Conservation (phyloP, 1,284 basidiomycete species). For the Pseudozyma thailandica region DNA sequence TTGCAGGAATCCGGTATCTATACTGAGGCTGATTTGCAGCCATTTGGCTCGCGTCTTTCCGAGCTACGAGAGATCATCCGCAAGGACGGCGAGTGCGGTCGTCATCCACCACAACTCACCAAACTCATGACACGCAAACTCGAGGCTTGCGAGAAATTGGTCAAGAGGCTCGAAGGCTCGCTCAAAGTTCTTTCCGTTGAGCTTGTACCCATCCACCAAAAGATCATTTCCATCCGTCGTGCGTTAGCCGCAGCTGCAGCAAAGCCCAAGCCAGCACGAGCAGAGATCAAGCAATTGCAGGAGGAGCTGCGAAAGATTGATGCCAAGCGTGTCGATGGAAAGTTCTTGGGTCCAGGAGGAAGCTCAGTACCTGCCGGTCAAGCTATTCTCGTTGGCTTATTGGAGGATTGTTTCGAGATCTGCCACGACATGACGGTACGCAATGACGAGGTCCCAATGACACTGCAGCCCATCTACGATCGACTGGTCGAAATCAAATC, state of each 20-base stretch:
- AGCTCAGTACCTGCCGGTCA: constrained; percentile 87
- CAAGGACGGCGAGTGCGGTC: constrained; percentile 74
- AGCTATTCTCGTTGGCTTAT: constrained; percentile 75
- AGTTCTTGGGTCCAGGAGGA: constrained; percentile 92
- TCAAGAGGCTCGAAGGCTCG: constrained; percentile 60
- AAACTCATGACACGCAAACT: constrained; percentile 90
- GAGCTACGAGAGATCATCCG: constrained; percentile 65
- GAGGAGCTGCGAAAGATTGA: constrained; percentile 94
- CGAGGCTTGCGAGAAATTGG: constrained; percentile 77
- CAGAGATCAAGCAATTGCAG: constrained; percentile 87
- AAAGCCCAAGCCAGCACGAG: constrained; percentile 82
- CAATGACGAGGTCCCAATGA: constrained; percentile 86
- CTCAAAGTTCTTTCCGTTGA: constrained; percentile 67
- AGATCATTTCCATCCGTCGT: constrained; percentile 85
- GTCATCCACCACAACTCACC: constrained; percentile 86
- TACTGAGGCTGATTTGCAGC: constrained; percentile 65
- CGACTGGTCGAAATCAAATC: constrained; percentile 84
- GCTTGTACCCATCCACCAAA: constrained; percentile 71
- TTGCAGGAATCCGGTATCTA: constrained; percentile 66
- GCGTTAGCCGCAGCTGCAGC: constrained; percentile 89
- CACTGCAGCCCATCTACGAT: constrained; percentile 94
- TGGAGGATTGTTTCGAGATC: constrained; percentile 97
- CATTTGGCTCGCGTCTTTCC: constrained; percentile 59
- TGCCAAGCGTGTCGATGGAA: constrained; percentile 88
- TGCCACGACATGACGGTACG: constrained; percentile 94